Conservation (phyloP, 345 rosid species). For the Pugionium cornutum region DNA sequence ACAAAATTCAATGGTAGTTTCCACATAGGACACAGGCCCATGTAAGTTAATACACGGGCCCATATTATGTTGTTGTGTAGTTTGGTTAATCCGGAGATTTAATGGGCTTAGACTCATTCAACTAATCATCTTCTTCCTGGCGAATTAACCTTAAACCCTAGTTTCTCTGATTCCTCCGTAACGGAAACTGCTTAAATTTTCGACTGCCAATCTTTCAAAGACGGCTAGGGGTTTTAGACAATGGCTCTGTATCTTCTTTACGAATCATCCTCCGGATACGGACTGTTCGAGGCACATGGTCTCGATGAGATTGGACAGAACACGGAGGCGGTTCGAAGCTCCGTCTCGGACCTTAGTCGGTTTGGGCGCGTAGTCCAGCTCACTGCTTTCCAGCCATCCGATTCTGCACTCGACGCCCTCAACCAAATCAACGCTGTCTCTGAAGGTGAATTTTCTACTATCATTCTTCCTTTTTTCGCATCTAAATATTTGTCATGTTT, state of each 20-base stretch:
- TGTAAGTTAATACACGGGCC: no score
- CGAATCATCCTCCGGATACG: background rate
- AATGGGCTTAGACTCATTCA: no score
- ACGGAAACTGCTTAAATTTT: no score
- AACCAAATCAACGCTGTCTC: slow-evolving; percentile 1
- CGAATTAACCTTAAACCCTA: no score
- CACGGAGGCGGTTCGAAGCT: background rate
- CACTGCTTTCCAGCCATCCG: background rate
- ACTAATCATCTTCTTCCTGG: no score
- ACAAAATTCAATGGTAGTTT: no score
- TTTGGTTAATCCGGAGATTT: no score
- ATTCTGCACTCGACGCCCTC: background rate
- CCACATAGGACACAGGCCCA: no score
- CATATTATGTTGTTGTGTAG: no score
- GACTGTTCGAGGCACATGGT: background rate
- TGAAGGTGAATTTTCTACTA: background rate
- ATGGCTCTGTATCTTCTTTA: background rate
- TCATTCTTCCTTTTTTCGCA: background rate
- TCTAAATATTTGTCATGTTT: no score
- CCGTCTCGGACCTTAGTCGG: background rate
- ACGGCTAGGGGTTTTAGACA: background rate
- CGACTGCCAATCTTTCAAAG: no score
- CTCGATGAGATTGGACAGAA: background rate
- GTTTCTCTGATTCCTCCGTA: no score
- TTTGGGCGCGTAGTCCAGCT: background rate